Evolutionary conservation across 2,329 filamentous ascomycete species (phyloP), one percentile per base, ranked within the genome.

Genomic region (Aspergillus viridinutans): DNA sequence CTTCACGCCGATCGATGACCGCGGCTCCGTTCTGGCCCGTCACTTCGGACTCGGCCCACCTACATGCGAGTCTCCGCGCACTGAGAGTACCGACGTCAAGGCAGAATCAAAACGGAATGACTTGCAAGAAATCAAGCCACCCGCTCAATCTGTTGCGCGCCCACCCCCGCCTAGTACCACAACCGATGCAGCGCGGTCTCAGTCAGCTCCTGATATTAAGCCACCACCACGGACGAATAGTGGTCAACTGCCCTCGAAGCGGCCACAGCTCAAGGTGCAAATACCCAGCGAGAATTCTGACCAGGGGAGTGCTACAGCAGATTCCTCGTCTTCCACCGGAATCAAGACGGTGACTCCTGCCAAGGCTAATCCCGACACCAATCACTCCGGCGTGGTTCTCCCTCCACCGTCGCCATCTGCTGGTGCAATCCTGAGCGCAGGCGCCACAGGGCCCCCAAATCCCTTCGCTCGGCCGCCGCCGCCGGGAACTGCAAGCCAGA

Each of bases 1-100:
- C 58, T 97, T 97, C 71, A 99, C 94, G 0, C 94, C 94, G 0
- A 96, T 99, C 61, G 94, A 97, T 67, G 92, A 96, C 71, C 92
- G 89, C 66, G 85, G 90, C 50, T 97, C 92, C 1, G 88, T 97
- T 57, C 77, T 97, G 47, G 91, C 90, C 12, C 90, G 93, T 62
- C 92, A 96, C 71, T 87, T 90, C 61, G 86, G 85, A 17, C 84
- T 89, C 63, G 81, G 85, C 9, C 80, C 83, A 2, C 85, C 85
- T 50, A 73, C 80, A 50, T 79, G 79, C 61, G 74, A 81, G 50
- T 69, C 74, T 23, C 72, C 75, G 23, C 77, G 76, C 57, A 72
- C 69, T 49, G 80, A 83, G 48, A 67, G 72, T n/a, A 53, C 70
- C 8, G 54, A 60, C 29, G 40, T 61, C 2, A 78, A 74, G 66